A percentile compares a stretch with the other conserved stretches of the same genome.
Evolutionary conservation across 2,329 filamentous ascomycete genomes (phyloP).

Genomic region (Ophiocordyceps camponoti-leonardi): DNA sequence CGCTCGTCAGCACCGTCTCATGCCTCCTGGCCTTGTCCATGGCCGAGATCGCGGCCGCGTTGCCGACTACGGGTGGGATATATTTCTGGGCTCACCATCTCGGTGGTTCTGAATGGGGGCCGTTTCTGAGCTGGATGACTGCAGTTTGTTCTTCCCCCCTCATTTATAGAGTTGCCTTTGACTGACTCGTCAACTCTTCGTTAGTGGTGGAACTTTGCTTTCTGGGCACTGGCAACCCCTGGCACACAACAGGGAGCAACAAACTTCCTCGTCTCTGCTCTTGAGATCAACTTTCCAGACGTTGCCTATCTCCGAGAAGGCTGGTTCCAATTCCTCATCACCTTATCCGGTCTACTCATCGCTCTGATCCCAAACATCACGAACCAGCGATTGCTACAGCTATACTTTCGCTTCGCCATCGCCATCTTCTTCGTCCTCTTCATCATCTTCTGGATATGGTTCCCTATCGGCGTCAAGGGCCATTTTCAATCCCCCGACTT

Average conservation of each 20-base stretch:
- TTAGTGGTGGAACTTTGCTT: slow-evolving; percentile 2
- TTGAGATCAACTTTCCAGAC: slow-evolving; percentile 1
- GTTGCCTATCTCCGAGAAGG: neutral
- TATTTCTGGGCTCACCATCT: slow-evolving; percentile 1
- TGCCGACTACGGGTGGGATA: slow-evolving; percentile 1
- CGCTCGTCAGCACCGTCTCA: slow-evolving; percentile 2
- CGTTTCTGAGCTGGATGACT: slow-evolving; percentile 2
- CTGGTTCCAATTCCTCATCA: slow-evolving; percentile 1
- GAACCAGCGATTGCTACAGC: neutral
- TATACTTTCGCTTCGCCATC: slow-evolving; percentile 2
- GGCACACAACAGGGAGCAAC: slow-evolving; percentile 2
- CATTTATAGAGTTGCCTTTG: neutral
- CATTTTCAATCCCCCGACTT: neutral
- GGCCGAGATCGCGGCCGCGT: slow-evolving; percentile 2
- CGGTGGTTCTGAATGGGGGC: slow-evolving; percentile 1
- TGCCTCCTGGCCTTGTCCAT: slow-evolving; percentile 1
- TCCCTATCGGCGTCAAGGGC: neutral
- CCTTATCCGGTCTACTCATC: neutral
- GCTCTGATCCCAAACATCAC: slow-evolving; percentile 1
- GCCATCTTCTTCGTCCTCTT: slow-evolving; percentile 1
- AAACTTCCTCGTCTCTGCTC: slow-evolving; percentile 2
- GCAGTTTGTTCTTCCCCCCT: neutral
- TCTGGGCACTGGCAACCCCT: neutral
- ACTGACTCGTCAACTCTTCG: neutral
- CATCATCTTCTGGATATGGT: slow-evolving; percentile 1